Evolutionary conservation across 345 rosid genomes (phyloP).

Genomic region (Pugionium dolabratum): DNA sequence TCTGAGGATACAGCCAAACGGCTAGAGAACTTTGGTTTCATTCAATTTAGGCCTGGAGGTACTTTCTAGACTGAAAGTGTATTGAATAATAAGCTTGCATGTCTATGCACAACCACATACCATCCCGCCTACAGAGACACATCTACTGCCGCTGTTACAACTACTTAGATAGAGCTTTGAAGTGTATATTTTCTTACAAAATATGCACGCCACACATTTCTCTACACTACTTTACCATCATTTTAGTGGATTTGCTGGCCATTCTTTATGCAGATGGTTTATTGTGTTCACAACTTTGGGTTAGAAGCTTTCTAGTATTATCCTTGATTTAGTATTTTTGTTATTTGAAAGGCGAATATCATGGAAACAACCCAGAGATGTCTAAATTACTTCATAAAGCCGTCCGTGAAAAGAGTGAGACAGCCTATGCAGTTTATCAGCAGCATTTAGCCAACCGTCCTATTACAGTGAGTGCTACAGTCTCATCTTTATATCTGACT

Average conservation of each 20-base stretch:
- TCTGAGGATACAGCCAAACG: slow-evolving; percentile 98
- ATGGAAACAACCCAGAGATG: slow-evolving; percentile 99
- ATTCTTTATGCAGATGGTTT: background rate
- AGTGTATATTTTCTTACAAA: slow-evolving; percentile 12
- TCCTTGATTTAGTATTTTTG: slow-evolving; percentile 15
- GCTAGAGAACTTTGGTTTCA: slow-evolving; percentile 96
- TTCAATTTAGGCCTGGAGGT: slow-evolving; percentile 99
- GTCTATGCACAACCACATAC: background rate
- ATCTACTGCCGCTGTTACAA: slow-evolving; percentile 17
- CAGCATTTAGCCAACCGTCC: slow-evolving; percentile 97
- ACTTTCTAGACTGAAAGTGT: slow-evolving; percentile 33
- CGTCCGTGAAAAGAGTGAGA: slow-evolving; percentile 93
- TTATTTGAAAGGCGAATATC: slow-evolving; percentile 75
- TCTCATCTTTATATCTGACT: slow-evolving; percentile 5
- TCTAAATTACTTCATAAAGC: slow-evolving; percentile 97
- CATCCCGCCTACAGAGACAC: slow-evolving; percentile 5
- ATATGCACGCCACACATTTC: slow-evolving; percentile 12
- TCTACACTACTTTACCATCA: background rate
- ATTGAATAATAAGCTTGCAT: slow-evolving; percentile 27
- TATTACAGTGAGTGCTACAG: slow-evolving; percentile 64
- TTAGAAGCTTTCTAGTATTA: slow-evolving; percentile 17
- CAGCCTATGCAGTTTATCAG: slow-evolving; percentile 89
- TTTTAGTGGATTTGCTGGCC: background rate
- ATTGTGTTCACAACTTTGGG: background rate
- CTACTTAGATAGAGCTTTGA: slow-evolving; percentile 20